Evolutionary conservation across 225 moss, liverwort and hornwort genomes (phyloP).

Genomic region (Rhytidiadelphus loreus): DNA sequence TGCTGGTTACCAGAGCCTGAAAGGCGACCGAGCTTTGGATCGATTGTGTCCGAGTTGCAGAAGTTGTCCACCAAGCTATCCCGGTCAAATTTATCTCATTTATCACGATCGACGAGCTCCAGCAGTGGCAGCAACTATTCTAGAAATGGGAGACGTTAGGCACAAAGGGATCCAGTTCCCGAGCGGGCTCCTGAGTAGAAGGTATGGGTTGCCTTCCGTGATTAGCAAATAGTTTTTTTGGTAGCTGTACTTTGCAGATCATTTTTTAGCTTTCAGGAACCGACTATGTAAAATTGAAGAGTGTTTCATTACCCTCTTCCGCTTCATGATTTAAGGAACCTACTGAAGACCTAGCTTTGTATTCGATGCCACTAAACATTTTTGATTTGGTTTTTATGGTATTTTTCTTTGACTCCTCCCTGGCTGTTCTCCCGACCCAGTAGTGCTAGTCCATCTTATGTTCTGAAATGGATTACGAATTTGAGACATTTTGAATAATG

Average conservation of each 20-base stretch:
- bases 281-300: background rate
- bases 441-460: background rate
- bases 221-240: background rate
- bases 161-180: background rate
- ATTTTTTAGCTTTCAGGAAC: background rate
- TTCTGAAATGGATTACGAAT: background rate
- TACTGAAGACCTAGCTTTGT: background rate
- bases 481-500: background rate
- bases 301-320: background rate
- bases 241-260: background rate
- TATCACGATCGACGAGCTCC: background rate
- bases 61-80: background rate
- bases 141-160: background rate
- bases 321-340: background rate
- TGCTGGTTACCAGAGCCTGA: conserved; percentile 13
- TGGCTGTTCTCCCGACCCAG: background rate
- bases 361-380: background rate
- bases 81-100: background rate
- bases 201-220: background rate
- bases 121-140: background rate
- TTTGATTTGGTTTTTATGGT: background rate
- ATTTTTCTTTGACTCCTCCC: background rate
- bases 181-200: background rate
- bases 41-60: conserved; percentile 9
- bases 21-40: conserved; percentile 7